Base-by-base conservation (phyloP, 2,329 filamentous ascomycete genomes). In the Penicillium sp. region DNA sequence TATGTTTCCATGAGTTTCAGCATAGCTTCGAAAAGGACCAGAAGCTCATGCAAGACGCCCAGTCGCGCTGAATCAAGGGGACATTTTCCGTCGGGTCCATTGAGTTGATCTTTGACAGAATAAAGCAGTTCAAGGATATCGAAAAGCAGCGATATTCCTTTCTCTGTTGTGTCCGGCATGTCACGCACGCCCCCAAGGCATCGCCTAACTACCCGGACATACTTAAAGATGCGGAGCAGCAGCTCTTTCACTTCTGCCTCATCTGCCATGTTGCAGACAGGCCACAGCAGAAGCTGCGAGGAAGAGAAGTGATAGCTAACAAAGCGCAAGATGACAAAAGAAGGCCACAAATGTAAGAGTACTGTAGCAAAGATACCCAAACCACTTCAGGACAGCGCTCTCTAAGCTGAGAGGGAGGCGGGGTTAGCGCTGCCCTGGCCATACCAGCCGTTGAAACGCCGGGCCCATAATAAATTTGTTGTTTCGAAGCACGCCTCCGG, bases 1-100 rank as follows among this genome's bases (percentile, higher is more conserved):
- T 69, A 66, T 0, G 65, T 8, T 55, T 70, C 67, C 24, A 71
- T 62, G 0, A 64, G 54, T 23, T 60, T 60, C 35, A 68, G 60
- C 0, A 60, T 68, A 9, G 58, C 60, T 11, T 60, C 63, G 23
- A 68, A 68, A 26, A 52, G 64, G 0, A 20, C n/a, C 0, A 68
- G 55, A 3, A 68, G 18, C 33, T 70, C 66, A 3, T 58, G 58
- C 3, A 71, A 52, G 1, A 30, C 58, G 1, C 38, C 28, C 1
- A 70, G 60, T 3, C 67, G 65, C 0, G 55, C 21, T 1, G 59
- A 9, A 7, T 58, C 60, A 4, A 66, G 57, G 16, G 65, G 9
- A 61, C 63, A 67, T 61, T 65, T 65, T 9, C 65, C 63, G 14
- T 65, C 63, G 0, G 58, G 58, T 59, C 59, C 64, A 28, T 33